Percentiles rank a stretch among this genome's conserved stretches.
Conservation (phyloP, 768 basidiomycete species). For the Tricholoma matsutake region DNA sequence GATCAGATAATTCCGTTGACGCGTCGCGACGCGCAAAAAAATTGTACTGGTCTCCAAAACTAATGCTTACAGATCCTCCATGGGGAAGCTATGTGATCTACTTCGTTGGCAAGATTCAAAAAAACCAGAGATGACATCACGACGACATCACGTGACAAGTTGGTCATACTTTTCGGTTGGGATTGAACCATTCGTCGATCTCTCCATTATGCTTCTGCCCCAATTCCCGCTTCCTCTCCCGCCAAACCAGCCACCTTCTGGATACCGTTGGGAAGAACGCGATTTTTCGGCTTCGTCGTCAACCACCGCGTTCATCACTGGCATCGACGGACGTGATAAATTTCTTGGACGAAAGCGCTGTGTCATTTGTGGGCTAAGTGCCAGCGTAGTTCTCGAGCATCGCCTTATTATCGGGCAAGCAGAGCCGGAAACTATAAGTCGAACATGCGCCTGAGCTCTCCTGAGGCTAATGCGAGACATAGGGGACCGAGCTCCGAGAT, state of each 20-base stretch:
- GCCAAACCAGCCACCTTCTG: conserved; percentile 11
- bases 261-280: conserved; percentile 17
- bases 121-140: no score
- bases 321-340: conserved; percentile 16
- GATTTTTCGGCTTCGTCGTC: conserved; percentile 17
- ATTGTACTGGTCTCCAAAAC: no score
- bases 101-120: no score
- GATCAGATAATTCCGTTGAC: no score
- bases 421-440: background rate
- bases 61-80: no score
- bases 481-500: conserved; percentile 21
- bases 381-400: no score
- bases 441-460: conserved; percentile 3
- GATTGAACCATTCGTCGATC: no score
- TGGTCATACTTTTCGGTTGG: no score
- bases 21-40: no score
- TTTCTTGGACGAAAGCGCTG: conserved; percentile 12
- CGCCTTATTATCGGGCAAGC: background rate
- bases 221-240: conserved; percentile 20
- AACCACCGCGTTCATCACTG: conserved; percentile 18
- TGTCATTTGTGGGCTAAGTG: background rate
- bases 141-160: no score
- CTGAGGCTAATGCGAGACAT: conserved; percentile 6
- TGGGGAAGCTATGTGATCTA: no score
- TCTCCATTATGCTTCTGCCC: conserved; percentile 17